Percentiles rank a stretch among this genome's conserved stretches.
phyloP scores from a whole-genome alignment of 371 early-diverging fungal species.

The Mucor lusitanicus region DNA sequence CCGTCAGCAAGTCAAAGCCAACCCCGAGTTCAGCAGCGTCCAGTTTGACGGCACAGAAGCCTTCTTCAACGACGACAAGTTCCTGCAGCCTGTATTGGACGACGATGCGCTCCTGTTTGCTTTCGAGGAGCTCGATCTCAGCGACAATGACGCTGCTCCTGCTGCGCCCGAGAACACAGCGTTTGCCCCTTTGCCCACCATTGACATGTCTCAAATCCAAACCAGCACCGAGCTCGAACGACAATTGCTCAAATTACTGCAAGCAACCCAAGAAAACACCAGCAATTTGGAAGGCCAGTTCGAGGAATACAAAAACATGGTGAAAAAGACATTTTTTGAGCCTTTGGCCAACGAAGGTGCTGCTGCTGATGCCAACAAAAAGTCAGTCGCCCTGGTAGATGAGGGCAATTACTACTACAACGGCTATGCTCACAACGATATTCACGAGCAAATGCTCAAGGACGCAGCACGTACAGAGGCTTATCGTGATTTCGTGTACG shows the following conservation, averaged over 20 bases:
- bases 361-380: background rate
- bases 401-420: conserved; percentile 82
- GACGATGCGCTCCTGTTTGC: conserved; percentile 79
- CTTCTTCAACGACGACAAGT: conserved; percentile 71
- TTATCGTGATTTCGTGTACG: conserved; percentile 90
- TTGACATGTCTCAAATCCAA: conserved; percentile 18
- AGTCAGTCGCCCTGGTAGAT: conserved; percentile 24
- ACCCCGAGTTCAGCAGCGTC: background rate
- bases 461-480: conserved; percentile 84
- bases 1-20: conserved; percentile 50
- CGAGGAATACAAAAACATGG: conserved; percentile 68
- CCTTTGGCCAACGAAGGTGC: conserved; percentile 35
- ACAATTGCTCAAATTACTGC: conserved; percentile 54
- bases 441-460: conserved; percentile 68
- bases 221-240: conserved; percentile 61
- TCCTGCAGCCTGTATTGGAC: conserved; percentile 76
- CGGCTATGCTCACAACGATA: conserved; percentile 79
- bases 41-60: conserved; percentile 51
- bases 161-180: conserved; percentile 2
- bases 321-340: conserved; percentile 73
- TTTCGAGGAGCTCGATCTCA: conserved; percentile 59
- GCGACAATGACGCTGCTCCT: conserved; percentile 13
- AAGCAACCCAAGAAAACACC: conserved; percentile 51
- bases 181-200: conserved; percentile 6
- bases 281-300: conserved; percentile 60